Evolutionary conservation across 345 rosid genomes (phyloP).

Genomic region (Hypericum perforatum): DNA sequence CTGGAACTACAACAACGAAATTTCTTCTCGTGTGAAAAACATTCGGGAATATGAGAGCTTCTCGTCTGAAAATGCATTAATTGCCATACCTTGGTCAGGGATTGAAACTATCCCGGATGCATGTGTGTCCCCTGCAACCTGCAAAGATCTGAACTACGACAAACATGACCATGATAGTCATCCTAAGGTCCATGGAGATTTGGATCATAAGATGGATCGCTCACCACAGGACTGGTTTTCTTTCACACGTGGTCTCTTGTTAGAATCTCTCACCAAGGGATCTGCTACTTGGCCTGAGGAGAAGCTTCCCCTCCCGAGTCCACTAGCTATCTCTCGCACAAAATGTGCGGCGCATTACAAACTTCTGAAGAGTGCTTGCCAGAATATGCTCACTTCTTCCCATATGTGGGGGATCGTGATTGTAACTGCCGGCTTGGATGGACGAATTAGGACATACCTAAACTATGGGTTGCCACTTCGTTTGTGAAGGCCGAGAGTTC

Average conservation of each 20-base stretch:
- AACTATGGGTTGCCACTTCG: constrained; percentile 65
- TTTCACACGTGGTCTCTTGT: constrained; percentile 28
- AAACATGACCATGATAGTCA: constrained; percentile 7
- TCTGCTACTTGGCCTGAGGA: constrained; percentile 82
- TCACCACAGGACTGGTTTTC: constrained; percentile 49
- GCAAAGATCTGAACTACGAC: constrained; percentile 6
- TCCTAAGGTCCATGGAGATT: constrained; percentile 22
- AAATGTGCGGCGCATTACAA: constrained; percentile 45
- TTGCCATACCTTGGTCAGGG: constrained; percentile 69
- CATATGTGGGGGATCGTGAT: constrained; percentile 61
- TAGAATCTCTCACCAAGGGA: constrained; percentile 39
- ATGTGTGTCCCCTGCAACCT: constrained; percentile 15
- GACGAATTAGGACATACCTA: constrained; percentile 54
- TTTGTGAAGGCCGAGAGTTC: constrained; percentile 16
- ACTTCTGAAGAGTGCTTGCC: constrained; percentile 52
- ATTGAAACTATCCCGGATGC: constrained; percentile 15
- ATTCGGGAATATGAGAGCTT: constrained; percentile 51
- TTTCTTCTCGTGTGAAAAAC: constrained; percentile 29
- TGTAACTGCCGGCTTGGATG: constrained; percentile 72
- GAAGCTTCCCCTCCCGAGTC: constrained; percentile 38
- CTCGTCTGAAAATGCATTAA: constrained; percentile 40
- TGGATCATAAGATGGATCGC: constrained; percentile 22
- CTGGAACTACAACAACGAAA: constrained; percentile 44
- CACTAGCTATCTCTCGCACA: constrained; percentile 21
- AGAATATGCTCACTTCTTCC: constrained; percentile 34